Evolutionary conservation across 1,284 basidiomycete genomes (phyloP).

Genomic region (Ceratobasidium sp.): DNA sequence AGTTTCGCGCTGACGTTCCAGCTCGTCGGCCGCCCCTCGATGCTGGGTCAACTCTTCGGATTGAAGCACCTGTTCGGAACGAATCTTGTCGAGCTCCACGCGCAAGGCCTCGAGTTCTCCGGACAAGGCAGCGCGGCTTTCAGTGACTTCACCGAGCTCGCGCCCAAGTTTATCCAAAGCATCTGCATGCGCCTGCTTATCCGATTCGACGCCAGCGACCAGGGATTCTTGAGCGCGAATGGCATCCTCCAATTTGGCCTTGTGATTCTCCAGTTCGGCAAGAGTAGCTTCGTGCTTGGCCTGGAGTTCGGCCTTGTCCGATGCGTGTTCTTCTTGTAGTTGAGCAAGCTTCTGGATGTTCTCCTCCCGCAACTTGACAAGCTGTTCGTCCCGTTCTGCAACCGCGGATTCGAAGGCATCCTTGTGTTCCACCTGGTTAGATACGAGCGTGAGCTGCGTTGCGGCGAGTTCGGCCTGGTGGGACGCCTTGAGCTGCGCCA

Average conservation of each 20-base stretch:
- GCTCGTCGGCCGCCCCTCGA: conserved; percentile 70
- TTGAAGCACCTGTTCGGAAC: conserved; percentile 65
- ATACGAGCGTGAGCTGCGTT: conserved; percentile 54
- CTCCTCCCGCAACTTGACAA: conserved; percentile 54
- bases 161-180: conserved; percentile 53
- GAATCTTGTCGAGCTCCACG: conserved; percentile 65
- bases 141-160: conserved; percentile 56
- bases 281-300: conserved; percentile 62
- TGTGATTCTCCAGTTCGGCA: conserved; percentile 68
- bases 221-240: conserved; percentile 58
- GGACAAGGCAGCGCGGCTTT: conserved; percentile 61
- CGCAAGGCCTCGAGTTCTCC: conserved; percentile 62
- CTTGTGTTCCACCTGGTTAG: conserved; percentile 57
- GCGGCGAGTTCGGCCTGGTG: conserved; percentile 57
- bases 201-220: conserved; percentile 50
- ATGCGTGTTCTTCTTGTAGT: conserved; percentile 52
- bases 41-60: conserved; percentile 74
- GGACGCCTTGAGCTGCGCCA: conserved; percentile 51
- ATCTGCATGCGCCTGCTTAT: conserved; percentile 58
- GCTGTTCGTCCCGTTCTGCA: conserved; percentile 50
- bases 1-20: conserved; percentile 75
- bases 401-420: conserved; percentile 53
- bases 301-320: conserved; percentile 55
- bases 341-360: conserved; percentile 53
- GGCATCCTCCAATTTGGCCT: conserved; percentile 61